Base-by-base conservation (phyloP, 768 basidiomycete genomes). In the Hirschioporus abietinus region DNA sequence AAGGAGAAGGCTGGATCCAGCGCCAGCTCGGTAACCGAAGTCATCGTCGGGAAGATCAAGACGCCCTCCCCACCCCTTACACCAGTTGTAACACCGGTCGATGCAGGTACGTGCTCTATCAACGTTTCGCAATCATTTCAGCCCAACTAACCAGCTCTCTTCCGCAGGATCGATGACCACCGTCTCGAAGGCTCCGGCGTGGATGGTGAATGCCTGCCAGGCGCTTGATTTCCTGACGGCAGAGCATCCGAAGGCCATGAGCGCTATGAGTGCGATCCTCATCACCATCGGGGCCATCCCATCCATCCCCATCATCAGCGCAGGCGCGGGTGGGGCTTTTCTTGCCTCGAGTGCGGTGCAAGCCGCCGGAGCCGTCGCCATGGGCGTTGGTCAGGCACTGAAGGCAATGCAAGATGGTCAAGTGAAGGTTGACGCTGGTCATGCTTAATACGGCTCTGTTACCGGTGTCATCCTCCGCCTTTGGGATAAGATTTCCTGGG, bases 231-330 rank as follows among this genome's bases (percentile, higher is more conserved):
- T 83, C 77, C 84, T 93, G 64, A 85, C 86, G 10, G 83, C 80
- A 67, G 91, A 92, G 70, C 90, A 93, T 70, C 91, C 91, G 10
- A 88, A 88, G 73, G 84, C 80, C 6, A 87, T 91, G 88, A 87
- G 84, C 68, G 83, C 90, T 35, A 74, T 92, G 64, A 89, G 89
- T 69, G 91, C 91, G 7, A 86, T 93, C 64, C 83, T 93, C 67
- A 90, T 93, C 73, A 91, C 90, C 1, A 88, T 88, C 35, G 91
- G 91, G 36, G 87, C 88, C 35, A 80, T 93, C 58, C 91, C 91
- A 0, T 78, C 89, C 0, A 83, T 92, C 35, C 91, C 91, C 24
- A 89, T 83, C 1, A 84, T 92, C 72, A 81, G 80, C 63, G 86
- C 86, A 0, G 88, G 87, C 23, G 88, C 86, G 5, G 90, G 90